Base-by-base conservation (phyloP, 1,284 basidiomycete genomes). In the Sanguinoderma infundibulare region DNA sequence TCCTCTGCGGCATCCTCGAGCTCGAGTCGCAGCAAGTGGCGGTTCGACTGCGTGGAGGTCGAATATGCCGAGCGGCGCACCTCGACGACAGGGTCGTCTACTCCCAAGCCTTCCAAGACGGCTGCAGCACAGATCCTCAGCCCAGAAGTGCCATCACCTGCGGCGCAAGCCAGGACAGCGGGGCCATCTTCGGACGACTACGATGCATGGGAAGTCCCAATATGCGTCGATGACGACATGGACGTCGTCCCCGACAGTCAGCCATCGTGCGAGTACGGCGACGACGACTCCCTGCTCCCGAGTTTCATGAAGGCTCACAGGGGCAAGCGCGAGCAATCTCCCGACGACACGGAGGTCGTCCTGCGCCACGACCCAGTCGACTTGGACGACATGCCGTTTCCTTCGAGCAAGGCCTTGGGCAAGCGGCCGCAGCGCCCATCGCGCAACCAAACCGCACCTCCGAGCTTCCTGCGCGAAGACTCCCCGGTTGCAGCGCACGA, bases 141-240 rank as follows among this genome's bases (percentile, higher is more conserved):
- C 10, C 52, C 52, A 5, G 40, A 47, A n/a, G 51, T 53, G 26
- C 47, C 52, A 2, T 57, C 61, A 8, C 56, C 60, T 8, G 32
- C 28, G 35, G 44, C 24, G 8, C 46, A 36, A 5, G 39, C 51
- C 3, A 17, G 39, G 26, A 3, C 26, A 28, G 14, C 22, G 8
- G 9, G 28, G 10, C 55, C 57, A 2, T 53, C 50, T 1, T 61
- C 59, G 7, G 61, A 66, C 52, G 65, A 66, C 36, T 66, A 66
- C 42, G 65, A 66, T 20, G 55, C 65, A 5, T 66, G 65, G 65
- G 65, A 66, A 46, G 61, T 57, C 12, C 65, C 62, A 1, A 55
- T 66, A 22, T 40, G 32, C 44, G 26, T n/a, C 17, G 50, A 57
- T n/a, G 51, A 47, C 32, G 56, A 46, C 8, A 51, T n/a, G 26